A percentile compares a stretch with the other conserved stretches of the same genome.
phyloP scores from a whole-genome alignment of 2,329 filamentous ascomycete genomes.

The Didymella arachidicola region DNA sequence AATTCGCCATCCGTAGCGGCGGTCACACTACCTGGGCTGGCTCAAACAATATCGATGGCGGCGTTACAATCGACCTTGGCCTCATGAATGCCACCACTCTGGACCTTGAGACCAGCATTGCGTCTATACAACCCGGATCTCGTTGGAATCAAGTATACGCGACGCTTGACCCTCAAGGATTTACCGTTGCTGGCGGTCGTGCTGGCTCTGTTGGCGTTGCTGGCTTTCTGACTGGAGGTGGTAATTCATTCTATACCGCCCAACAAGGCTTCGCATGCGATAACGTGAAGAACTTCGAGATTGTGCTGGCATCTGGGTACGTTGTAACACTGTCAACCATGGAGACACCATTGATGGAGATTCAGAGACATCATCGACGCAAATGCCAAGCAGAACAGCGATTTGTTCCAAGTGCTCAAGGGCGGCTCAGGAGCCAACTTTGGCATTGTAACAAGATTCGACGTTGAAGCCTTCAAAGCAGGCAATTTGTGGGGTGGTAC shows the following conservation, averaged over 20 bases:
- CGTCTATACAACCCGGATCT: slow-evolving; percentile 35
- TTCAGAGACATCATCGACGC: slow-evolving; percentile 37
- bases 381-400: slow-evolving; percentile 40
- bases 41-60: slow-evolving; percentile 39
- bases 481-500: slow-evolving; percentile 36
- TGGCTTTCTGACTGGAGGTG: slow-evolving; percentile 40
- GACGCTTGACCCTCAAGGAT: slow-evolving; percentile 24
- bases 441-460: slow-evolving; percentile 52
- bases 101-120: slow-evolving; percentile 22
- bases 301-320: slow-evolving; percentile 47
- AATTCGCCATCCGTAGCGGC: slow-evolving; percentile 42
- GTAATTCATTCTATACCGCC: slow-evolving; percentile 37
- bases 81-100: slow-evolving; percentile 32
- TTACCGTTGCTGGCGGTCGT: slow-evolving; percentile 36
- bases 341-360: background rate
- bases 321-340: background rate
- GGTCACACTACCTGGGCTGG: slow-evolving; percentile 40
- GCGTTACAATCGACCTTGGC: slow-evolving; percentile 41
- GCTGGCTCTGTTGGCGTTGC: slow-evolving; percentile 39
- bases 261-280: slow-evolving; percentile 29
- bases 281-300: slow-evolving; percentile 38
- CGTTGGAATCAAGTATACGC: slow-evolving; percentile 50
- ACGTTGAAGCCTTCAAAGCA: slow-evolving; percentile 31
- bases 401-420: slow-evolving; percentile 52
- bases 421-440: slow-evolving; percentile 52